These are phyloP conservation scores for Aechmea fasciata DNA, from an alignment of 176 grass and related monocot genomes.

Conservation along the genomic window DNA sequence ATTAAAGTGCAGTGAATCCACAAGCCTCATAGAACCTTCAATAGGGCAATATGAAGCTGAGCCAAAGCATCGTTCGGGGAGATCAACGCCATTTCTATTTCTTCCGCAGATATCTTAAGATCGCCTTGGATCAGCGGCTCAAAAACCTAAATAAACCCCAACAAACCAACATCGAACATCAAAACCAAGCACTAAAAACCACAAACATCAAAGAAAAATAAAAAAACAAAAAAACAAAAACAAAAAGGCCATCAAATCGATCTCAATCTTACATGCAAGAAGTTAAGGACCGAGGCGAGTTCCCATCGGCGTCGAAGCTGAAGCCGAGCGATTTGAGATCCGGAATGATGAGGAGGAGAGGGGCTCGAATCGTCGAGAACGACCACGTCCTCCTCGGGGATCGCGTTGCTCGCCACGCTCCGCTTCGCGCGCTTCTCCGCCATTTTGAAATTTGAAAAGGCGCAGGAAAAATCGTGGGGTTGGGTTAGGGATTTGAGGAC, in stretches of 20 bases:
- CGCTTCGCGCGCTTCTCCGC: background rate
- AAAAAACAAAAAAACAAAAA: background rate
- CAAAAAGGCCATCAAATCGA: background rate
- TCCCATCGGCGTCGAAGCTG: slow-evolving; percentile 72
- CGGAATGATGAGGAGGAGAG: background rate
- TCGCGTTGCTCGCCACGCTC: background rate
- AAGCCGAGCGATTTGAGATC: slow-evolving; percentile 18
- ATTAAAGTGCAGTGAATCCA: too few relatives aligned
- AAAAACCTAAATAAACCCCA: slow-evolving; percentile 50
- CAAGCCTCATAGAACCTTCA: slow-evolving; percentile 43
- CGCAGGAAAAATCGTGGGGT: background rate
- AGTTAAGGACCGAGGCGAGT: slow-evolving; percentile 81
- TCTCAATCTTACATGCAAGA: slow-evolving; percentile 37
- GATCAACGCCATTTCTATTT: slow-evolving; percentile 70
- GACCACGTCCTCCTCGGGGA: background rate
- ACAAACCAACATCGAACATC: background rate
- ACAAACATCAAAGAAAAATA: background rate
- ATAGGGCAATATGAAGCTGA: slow-evolving; percentile 56
- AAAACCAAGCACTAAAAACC: background rate
- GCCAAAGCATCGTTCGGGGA: slow-evolving; percentile 38
- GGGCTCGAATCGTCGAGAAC: background rate
- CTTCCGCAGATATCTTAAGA: slow-evolving; percentile 61
- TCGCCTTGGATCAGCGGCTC: slow-evolving; percentile 58
- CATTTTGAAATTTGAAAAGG: background rate
- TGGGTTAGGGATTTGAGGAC: too few relatives aligned